Conservation (phyloP, 176 grass and related monocot genomes). For the Elaeis guineensis region DNA sequence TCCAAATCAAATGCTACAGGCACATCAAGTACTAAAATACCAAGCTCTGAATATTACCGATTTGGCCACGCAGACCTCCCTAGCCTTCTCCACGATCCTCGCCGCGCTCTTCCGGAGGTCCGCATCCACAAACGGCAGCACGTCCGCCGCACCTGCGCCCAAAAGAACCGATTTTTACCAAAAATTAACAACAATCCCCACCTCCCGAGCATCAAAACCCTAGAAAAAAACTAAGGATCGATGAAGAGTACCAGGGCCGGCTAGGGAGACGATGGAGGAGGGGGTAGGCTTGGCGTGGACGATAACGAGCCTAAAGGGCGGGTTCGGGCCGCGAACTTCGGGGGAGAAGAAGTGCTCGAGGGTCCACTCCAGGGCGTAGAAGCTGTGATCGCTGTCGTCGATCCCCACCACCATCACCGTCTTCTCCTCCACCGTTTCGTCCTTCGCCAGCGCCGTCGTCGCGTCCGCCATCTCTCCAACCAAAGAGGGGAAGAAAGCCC, state of each 20-base stretch:
- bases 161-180: not conserved
- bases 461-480: not conserved
- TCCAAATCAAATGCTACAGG: not conserved
- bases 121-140: constrained; percentile 30
- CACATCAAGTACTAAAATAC: not conserved
- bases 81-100: constrained; percentile 33
- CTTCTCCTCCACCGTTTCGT: constrained; percentile 13
- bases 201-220: not conserved
- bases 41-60: constrained; percentile 15
- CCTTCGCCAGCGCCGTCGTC: not conserved
- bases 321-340: not conserved
- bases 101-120: constrained; percentile 42
- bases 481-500: too few species aligned
- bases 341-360: constrained; percentile 20
- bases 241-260: constrained; percentile 27
- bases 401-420: constrained; percentile 54
- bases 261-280: constrained; percentile 32
- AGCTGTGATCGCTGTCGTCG: constrained; percentile 62
- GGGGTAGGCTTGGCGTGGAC: constrained; percentile 56
- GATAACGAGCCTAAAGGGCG: constrained; percentile 42
- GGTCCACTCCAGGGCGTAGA: constrained; percentile 54
- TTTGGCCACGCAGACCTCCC: constrained; percentile 29
- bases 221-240: not conserved
- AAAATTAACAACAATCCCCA: not conserved
- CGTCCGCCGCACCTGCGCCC: constrained; percentile 26